Evolutionary conservation across 352 stramenopile species (phyloP), one percentile per base, ranked within the genome.

Genomic region (Pythium brassicae): DNA sequence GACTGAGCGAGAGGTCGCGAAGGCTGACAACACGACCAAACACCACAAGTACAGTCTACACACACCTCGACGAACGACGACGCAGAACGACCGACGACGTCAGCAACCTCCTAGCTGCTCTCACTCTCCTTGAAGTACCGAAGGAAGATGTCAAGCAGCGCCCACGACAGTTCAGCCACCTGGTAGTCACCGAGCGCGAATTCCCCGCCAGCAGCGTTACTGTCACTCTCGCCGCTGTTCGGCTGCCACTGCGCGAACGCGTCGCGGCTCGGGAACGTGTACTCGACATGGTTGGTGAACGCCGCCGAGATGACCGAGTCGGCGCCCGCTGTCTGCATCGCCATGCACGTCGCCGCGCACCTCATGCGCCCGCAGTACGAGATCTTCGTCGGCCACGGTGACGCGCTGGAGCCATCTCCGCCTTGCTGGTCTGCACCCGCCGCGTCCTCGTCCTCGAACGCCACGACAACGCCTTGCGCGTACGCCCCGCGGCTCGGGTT

Each of bases 291-390:
- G 53, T 84, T 84, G 4, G 69, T 74, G 46, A 84, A 84, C 44
- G 71, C 71, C 22, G 69, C 78, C 9, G 74, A 61, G 45, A 84
- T 55, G 34, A 78, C 66, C 1, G 74, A 65, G 62, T 78, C 76
- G 6, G 48, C 43, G n/a, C 50, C 25, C 5, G 61, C 56, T n/a
- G 66, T 74, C 27, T 78, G 71, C 69, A 84, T 78, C 7, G 66
- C 67, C 56, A 87, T 79, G 48, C 77, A 87, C n/a, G 77, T 81
- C 42, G 53, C 72, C 3, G 64, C 61, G 55, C 77, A 87, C 50
- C 69, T 68, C 8, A 77, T 71, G 6, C 61, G 69, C 3, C 77
- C 77, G 45, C 77, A 87, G 54, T 83, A 84, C 4, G 65, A 44
- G 32, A 87, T 67, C 26, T 60, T 67, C 0, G 55, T 40, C 17